These are phyloP conservation scores for Prunus yedoensis DNA, from an alignment of 331 rosid genomes.

Conservation along the genomic window DNA sequence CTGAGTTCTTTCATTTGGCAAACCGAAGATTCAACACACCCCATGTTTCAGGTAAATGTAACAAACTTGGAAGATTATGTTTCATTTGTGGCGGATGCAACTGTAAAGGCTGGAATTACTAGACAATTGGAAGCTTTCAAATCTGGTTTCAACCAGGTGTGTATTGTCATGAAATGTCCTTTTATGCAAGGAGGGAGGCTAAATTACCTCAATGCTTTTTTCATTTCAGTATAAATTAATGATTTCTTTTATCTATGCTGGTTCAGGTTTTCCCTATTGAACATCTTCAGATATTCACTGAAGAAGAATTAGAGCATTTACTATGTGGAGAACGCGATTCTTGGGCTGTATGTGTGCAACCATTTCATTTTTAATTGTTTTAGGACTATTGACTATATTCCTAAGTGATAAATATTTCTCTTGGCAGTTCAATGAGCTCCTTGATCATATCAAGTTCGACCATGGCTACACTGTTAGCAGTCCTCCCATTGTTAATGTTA, in stretches of 20 bases:
- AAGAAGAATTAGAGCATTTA: conserved; percentile 81
- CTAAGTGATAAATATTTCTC: conserved; percentile 11
- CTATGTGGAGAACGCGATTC: conserved; percentile 88
- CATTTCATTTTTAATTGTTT: conserved; percentile 11
- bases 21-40: neutral
- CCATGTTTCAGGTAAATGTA: conserved; percentile 59
- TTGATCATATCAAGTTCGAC: conserved; percentile 87
- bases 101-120: conserved; percentile 69
- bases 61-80: conserved; percentile 78
- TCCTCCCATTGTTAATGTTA: conserved; percentile 79
- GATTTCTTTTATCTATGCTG: neutral
- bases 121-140: conserved; percentile 93
- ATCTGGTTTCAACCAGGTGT: conserved; percentile 89
- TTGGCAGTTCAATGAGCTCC: conserved; percentile 70
- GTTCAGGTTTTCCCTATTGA: conserved; percentile 79
- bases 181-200: conserved; percentile 16
- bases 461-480: conserved; percentile 98
- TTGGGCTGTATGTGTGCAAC: conserved; percentile 71
- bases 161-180: conserved; percentile 6
- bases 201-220: neutral
- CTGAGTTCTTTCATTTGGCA: conserved; percentile 19
- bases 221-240: neutral
- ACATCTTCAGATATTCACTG: conserved; percentile 70
- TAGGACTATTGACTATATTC: neutral
- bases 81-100: conserved; percentile 67